Percentiles rank a stretch among this genome's conserved stretches.
phyloP scores from a whole-genome alignment of 2,329 filamentous ascomycete species.

The Fusarium vanettenii region DNA sequence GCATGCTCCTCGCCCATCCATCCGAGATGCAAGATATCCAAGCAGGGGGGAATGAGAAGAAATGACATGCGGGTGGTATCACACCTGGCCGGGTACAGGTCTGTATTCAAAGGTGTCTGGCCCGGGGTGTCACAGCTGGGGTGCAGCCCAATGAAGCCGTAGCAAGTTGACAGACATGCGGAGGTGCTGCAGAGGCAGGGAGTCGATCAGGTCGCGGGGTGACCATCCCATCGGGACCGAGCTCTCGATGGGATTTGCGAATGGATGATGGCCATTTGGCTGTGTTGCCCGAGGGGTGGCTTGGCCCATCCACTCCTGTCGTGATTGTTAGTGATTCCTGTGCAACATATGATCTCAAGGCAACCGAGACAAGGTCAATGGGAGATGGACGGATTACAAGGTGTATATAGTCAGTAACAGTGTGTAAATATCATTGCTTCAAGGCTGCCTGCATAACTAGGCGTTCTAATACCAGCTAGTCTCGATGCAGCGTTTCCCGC shows the following conservation, averaged over 20 bases:
- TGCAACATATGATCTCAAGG: background rate
- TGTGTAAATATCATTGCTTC: background rate
- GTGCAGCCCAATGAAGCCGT: slow-evolving; percentile 32
- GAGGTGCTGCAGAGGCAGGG: slow-evolving; percentile 19
- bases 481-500: background rate
- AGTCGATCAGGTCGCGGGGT: slow-evolving; percentile 27
- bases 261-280: background rate
- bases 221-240: slow-evolving; percentile 24
- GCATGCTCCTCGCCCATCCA: slow-evolving; percentile 12
- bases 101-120: slow-evolving; percentile 20
- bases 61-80: slow-evolving; percentile 9
- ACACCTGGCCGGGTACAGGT: slow-evolving; percentile 6
- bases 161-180: slow-evolving; percentile 24
- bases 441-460: background rate
- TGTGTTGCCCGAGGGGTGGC: background rate
- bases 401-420: background rate
- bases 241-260: background rate
- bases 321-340: background rate
- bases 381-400: background rate
- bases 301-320: background rate
- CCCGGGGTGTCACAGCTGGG: slow-evolving; percentile 27
- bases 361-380: background rate
- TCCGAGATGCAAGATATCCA: slow-evolving; percentile 1
- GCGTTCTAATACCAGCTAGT: background rate
- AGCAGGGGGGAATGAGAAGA: slow-evolving; percentile 5